Evolutionary conservation across 2,329 filamentous ascomycete species (phyloP).

Genomic region (Neocucurbitaria cava): DNA sequence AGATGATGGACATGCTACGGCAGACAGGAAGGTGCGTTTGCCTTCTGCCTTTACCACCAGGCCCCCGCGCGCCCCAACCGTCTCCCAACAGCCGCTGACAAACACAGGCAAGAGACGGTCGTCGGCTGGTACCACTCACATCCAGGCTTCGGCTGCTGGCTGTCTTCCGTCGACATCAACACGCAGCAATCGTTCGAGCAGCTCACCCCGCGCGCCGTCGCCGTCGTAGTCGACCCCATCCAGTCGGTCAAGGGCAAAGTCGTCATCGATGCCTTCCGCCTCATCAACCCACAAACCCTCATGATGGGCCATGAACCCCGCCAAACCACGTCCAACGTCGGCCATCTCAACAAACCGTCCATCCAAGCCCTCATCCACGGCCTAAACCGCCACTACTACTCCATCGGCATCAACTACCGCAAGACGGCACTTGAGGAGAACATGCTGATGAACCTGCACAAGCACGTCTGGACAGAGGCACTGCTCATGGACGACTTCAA

Average conservation of each 20-base stretch:
- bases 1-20: slow-evolving; percentile 99
- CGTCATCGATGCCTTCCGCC: slow-evolving; percentile 97
- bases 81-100: slow-evolving; percentile 21
- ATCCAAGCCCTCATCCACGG: slow-evolving; percentile 99
- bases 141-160: slow-evolving; percentile 98
- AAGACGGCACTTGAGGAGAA: slow-evolving; percentile 98
- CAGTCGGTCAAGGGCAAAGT: slow-evolving; percentile 99
- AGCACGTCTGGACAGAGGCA: slow-evolving; percentile 99
- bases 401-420: slow-evolving; percentile 96
- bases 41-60: neutral
- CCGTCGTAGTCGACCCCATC: slow-evolving; percentile 97
- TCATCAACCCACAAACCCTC: slow-evolving; percentile 96
- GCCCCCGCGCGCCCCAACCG: neutral
- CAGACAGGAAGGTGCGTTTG: slow-evolving; percentile 88
- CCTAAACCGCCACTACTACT: slow-evolving; percentile 98
- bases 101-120: slow-evolving; percentile 83
- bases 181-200: slow-evolving; percentile 99
- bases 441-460: slow-evolving; percentile 99
- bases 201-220: slow-evolving; percentile 93
- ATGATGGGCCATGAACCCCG: slow-evolving; percentile 98
- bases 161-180: slow-evolving; percentile 99
- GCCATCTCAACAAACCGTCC: slow-evolving; percentile 98
- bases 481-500: slow-evolving; percentile 97
- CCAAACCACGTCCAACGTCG: slow-evolving; percentile 96
- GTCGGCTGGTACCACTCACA: slow-evolving; percentile 99